Base-by-base conservation (phyloP, 306 rosid species). In the Lotus japonicus region DNA sequence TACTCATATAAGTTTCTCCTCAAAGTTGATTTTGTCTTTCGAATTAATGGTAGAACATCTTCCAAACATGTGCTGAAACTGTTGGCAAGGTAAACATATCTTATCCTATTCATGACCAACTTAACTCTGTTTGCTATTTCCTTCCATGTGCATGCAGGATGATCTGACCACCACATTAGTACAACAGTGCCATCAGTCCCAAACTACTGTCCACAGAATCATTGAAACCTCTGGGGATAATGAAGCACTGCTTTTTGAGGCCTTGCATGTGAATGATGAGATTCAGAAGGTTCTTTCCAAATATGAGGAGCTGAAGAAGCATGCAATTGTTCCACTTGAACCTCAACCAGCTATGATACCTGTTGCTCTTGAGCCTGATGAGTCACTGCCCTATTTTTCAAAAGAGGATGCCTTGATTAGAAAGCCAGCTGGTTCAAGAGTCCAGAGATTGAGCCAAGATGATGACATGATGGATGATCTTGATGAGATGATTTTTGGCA, bases 381-480 rank as follows among this genome's bases (percentile, higher is more conserved):
- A 89, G 57, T 82, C 94, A 3, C 36, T 31, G 0, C 89, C 96
- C 13, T 68, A 66, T 14, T 72, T 68, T 13, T 19, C 58, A 46
- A 74, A 80, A 68, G 92, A 81, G 43, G 87, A 86, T 35, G 60
- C 84, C 45, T 68, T 92, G 78, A 51, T 87, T 56, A 81, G 97
- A 78, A 89, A 83, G 44, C 79, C 87, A 4, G 26, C 86, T 12
- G 63, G 74, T 58, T 84, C 92, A 7, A 85, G 87, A 54, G 78
- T 61, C 2, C n/a, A n/a, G n/a, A 75, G 58, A 6, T 60, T 83
- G 68, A 84, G 76, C 73, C 80, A 80, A 31, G 36, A 31, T 0
- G 97, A 92, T 15, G 98, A 89, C 1, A 88, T 92, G 97, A 83
- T 92, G 83, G 97, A 92, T 70, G 97, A 89, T 86, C 95, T 92